phyloP scores from a whole-genome alignment of 2,329 filamentous ascomycete genomes.

The Endocalyx cinctus region DNA sequence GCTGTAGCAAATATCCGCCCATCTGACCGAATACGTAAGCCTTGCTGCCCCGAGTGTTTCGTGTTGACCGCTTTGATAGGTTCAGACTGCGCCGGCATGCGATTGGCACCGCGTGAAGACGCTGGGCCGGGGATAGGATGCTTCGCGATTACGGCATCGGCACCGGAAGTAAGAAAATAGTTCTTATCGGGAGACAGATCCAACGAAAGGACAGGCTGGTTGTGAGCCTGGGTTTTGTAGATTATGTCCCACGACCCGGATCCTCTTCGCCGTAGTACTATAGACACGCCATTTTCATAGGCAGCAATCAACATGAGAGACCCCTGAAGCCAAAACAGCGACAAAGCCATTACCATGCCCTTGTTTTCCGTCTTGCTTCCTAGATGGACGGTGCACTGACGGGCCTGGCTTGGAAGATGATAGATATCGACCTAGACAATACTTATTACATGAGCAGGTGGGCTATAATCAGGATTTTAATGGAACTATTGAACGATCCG shows the following conservation, averaged over 20 bases:
- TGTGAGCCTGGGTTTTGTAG: constrained; percentile 66
- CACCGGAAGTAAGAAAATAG: constrained; percentile 74
- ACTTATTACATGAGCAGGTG: constrained; percentile 10
- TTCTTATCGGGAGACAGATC: constrained; percentile 45
- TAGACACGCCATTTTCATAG: constrained; percentile 79
- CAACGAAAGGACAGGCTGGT: constrained; percentile 77
- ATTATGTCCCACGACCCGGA: constrained; percentile 42
- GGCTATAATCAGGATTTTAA: too few species aligned
- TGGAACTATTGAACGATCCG: too few species aligned
- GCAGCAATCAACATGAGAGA: constrained; percentile 64
- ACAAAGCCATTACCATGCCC: constrained; percentile 87
- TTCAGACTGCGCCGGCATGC: background rate
- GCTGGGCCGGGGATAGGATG: constrained; percentile 56
- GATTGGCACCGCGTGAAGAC: constrained; percentile 4
- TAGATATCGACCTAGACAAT: constrained; percentile 68
- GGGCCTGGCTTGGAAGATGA: constrained; percentile 67
- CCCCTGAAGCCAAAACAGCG: constrained; percentile 48
- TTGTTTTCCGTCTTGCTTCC: constrained; percentile 42
- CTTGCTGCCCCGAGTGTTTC: constrained; percentile 87
- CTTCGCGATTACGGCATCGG: constrained; percentile 73
- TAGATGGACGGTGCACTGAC: constrained; percentile 52
- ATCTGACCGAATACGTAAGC: constrained; percentile 71
- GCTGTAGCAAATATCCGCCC: constrained; percentile 81
- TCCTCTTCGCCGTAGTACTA: constrained; percentile 54
- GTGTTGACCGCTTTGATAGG: constrained; percentile 66